Evolutionary conservation across 257 asterid genomes (phyloP), one percentile per base, ranked within the genome.

Genomic region (Salvia hispanica): DNA sequence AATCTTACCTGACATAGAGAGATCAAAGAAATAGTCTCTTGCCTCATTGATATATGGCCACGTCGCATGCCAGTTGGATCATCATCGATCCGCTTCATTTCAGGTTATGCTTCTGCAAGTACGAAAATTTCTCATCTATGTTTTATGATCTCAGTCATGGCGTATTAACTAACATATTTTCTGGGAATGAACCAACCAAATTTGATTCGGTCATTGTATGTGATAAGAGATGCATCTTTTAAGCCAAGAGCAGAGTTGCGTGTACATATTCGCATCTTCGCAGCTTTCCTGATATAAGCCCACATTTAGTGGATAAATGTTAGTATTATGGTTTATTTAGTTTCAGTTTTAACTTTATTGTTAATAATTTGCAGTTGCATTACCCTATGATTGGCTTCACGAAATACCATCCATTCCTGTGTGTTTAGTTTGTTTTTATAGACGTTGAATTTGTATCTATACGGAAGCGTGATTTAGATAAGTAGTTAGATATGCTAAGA

Each of bases 401-500:
- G 42, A 37, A 34, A 3, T 5, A 34, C 4, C 4, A 34, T 34
- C 5, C 39, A 34, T 34, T 34, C 39, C 39, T 34, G 39, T 34
- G 2, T 34, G 39, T 34, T 34, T 4, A 36, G 40, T 4, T 36
- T 36, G 40, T 6, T 36, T 36, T 36, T 36, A 1, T 36, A 36
- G 7, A 4, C 7, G 7, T 4, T 36, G 40, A 36, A 36, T 36
- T 36, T 36, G 7, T 4, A 36, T 36, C 4, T 36, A 36, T 36
- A 5, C 4, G 3, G 1, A 36, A 36, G 6, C 40, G 40, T 36
- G 53, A 81, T 67, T 69, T 42, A 1, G 72, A 39, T 8, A 74
- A 44, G 31, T 65, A 44, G 31, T 65, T 51, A 14, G 78, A 61
- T 39, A 60, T 64, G 66, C 69, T 40, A 68, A 6, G 56, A 66